Base-by-base conservation (phyloP, 2,329 filamentous ascomycete species). In the Colletotrichum somersetense region DNA sequence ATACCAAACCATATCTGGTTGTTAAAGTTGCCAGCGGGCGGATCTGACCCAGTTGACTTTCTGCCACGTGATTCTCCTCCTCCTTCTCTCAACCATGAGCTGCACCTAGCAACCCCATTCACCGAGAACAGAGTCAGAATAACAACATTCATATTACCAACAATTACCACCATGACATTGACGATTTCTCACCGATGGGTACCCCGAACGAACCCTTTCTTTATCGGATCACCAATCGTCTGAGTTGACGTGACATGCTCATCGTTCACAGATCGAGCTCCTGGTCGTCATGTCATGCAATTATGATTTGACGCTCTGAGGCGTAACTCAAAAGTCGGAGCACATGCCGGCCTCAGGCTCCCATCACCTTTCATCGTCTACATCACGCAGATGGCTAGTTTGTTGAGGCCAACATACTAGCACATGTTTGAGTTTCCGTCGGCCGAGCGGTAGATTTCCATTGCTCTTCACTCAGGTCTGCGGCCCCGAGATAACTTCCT, bases 141-240 rank as follows among this genome's bases (percentile, higher is more conserved):
- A 48, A 23, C 16, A 35, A 2, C 20, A 35, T 2, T 2, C 5
- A 3, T 16, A 2, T 5, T 12, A 0, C 2, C 7, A 1, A 20
- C 18, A 20, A 1, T 4, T 5, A 11, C 16, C 3, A 18, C 11
- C 26, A 33, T 3, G 12, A 5, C 0, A 8, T 33, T 5, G 6
- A 30, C 30, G 30, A 30, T 48, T n/a, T n/a, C 46, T 11, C 7
- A 11, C n/a, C 46, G 10, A 11, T 3, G 2, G 6, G n/a, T 23
- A 12, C 10, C 14, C 20, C 10, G 1, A n/a, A 12, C 10, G 3
- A 48, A 48, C 14, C 11, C 20, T 4, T 5, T 23, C 46, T 23
- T 12, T 1, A 4, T 48, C 4, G 7, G 20, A n/a, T 2, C 11
- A n/a, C 20, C 8, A 20, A 5, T 3, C 11, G 18, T 11, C 11